phyloP scores from a whole-genome alignment of 1,284 basidiomycete species.

The Ceratobasidium sp. region DNA sequence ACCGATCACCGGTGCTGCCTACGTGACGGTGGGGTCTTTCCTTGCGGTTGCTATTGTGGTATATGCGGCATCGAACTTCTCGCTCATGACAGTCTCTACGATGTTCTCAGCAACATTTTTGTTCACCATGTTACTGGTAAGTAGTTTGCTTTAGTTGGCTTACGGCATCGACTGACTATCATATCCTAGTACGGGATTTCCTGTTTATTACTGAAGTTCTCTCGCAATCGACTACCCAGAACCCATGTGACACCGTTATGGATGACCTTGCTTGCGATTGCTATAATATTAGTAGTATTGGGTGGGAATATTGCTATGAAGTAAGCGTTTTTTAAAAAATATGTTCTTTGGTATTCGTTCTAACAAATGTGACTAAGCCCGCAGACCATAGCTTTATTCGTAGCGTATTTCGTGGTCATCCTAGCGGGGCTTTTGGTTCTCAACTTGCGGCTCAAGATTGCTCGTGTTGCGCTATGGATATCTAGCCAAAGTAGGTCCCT shows the following conservation, averaged over 20 bases:
- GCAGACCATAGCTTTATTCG: constrained; percentile 64
- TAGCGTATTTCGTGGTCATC: constrained; percentile 66
- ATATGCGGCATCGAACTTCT: constrained; percentile 70
- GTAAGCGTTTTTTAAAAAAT: constrained; percentile 41
- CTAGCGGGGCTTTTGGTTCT: constrained; percentile 63
- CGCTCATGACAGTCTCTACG: constrained; percentile 64
- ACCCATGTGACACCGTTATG: constrained; percentile 59
- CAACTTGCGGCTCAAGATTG: constrained; percentile 65
- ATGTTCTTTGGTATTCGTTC: not conserved
- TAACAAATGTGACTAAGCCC: constrained; percentile 39
- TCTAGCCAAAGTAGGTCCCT: constrained; percentile 67
- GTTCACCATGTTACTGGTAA: constrained; percentile 47
- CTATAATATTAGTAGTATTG: constrained; percentile 64
- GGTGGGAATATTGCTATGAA: constrained; percentile 66
- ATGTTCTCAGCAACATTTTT: constrained; percentile 59
- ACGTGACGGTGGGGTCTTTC: constrained; percentile 67
- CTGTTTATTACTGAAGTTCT: constrained; percentile 71
- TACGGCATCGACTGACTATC: constrained; percentile 39
- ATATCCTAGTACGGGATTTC: constrained; percentile 74
- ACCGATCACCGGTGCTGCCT: constrained; percentile 66
- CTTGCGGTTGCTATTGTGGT: constrained; percentile 65
- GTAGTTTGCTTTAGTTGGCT: constrained; percentile 10
- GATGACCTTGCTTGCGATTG: constrained; percentile 60
- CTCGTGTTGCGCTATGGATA: constrained; percentile 70
- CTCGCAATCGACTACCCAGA: constrained; percentile 69